Conservation (phyloP, 1,284 basidiomycete genomes). For the Sporisorium reilianum region DNA sequence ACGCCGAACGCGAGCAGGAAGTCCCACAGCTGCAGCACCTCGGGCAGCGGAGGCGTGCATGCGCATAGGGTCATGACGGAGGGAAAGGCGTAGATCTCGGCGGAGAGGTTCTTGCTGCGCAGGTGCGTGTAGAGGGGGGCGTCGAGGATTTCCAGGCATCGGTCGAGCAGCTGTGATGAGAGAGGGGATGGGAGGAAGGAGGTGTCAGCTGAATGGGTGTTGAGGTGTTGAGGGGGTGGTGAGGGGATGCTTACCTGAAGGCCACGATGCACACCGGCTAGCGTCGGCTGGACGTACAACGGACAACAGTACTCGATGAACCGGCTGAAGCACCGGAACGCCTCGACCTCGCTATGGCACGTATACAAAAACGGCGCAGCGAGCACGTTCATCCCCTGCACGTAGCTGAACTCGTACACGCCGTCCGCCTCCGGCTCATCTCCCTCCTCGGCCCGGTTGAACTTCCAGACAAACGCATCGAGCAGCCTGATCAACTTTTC, state of each 20-base stretch:
- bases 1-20: conserved; percentile 95
- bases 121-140: conserved; percentile 84
- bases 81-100: conserved; percentile 96
- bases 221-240: neutral
- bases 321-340: conserved; percentile 92
- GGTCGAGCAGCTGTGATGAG: conserved; percentile 81
- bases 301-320: conserved; percentile 95
- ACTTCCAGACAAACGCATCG: conserved; percentile 97
- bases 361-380: conserved; percentile 96
- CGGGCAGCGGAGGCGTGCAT: conserved; percentile 92
- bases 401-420: conserved; percentile 83
- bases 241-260: conserved; percentile 78
- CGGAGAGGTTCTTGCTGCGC: conserved; percentile 91
- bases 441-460: conserved; percentile 72
- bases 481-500: conserved; percentile 94
- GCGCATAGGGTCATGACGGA: conserved; percentile 95
- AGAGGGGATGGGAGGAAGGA: neutral
- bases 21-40: conserved; percentile 95
- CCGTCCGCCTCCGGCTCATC: conserved; percentile 73
- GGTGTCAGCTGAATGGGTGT: neutral
- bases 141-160: conserved; percentile 90
- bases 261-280: conserved; percentile 93
- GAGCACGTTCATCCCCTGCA: conserved; percentile 98
- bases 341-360: conserved; percentile 94
- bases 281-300: conserved; percentile 91